Base-by-base conservation (phyloP, 2,329 filamentous ascomycete genomes). In the Fusarium solani-melongenae region DNA sequence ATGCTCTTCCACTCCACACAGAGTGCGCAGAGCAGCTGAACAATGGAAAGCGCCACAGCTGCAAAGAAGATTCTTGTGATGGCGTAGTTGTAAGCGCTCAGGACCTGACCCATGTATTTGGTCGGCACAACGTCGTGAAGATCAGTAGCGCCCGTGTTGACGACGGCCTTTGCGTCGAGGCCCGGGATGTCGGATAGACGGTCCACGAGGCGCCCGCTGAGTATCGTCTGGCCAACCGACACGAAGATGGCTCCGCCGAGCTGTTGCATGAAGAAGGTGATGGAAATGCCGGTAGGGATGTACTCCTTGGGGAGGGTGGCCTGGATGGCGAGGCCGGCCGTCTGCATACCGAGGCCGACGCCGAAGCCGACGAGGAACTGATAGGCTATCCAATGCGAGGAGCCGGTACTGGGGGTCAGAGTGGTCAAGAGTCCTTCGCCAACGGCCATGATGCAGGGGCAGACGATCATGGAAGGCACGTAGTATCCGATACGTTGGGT, bases 1-100 rank as follows among this genome's bases (percentile, higher is more conserved):
- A 93, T 90, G 72, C 84, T 91, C 79, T 85, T 90, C 92, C 92
- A 94, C 80, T 93, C 88, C 73, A 94, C 87, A 24, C 86, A 86
- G 3, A 88, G 76, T 0, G 89, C 86, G 9, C 88, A 90, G 11
- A 92, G n/a, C 8, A 93, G 83, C 12, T 88, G 88, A 2, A 88
- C 77, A 7, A 86, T 81, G 0, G 87, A 85, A 69, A 92, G 81
- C 0, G 88, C 92, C 60, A 91, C 83, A 5, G 86, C 86, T 2
- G 91, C 88, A 66, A 92, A 87, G 78, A 92, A 94, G 5, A 91
- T 90, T 66, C 88, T 83, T 1, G 87, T 89, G 39, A 92, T 84
- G 1, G 91, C 88, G 49, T 85, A 81, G 78, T 93, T 93, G 83
- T 94, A 94, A 0, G 91, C 92, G 0, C 83, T 71, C 2, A 91